phyloP scores from a whole-genome alignment of 495 filamentous ascomycete genomes.

The Xanthoparmelia taractica region DNA sequence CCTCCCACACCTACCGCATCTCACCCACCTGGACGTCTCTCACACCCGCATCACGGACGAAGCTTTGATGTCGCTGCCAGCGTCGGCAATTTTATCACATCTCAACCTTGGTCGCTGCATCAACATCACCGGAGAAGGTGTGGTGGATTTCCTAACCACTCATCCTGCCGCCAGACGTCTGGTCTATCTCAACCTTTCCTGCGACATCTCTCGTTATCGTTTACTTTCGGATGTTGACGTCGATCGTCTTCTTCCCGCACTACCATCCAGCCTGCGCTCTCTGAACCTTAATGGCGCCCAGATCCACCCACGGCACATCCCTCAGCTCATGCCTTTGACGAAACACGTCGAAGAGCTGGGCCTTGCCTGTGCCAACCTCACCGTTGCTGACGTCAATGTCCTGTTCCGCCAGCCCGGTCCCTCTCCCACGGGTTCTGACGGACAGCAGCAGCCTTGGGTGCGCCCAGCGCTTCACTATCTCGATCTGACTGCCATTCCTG shows the following conservation, averaged over 20 bases:
- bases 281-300: slow-evolving; percentile 71
- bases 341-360: slow-evolving; percentile 77
- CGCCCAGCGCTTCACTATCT: slow-evolving; percentile 67
- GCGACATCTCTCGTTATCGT: slow-evolving; percentile 65
- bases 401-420: slow-evolving; percentile 35
- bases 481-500: slow-evolving; percentile 55
- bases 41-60: slow-evolving; percentile 71
- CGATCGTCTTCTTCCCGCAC: slow-evolving; percentile 54
- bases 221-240: slow-evolving; percentile 61
- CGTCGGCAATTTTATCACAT: slow-evolving; percentile 67
- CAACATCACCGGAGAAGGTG: slow-evolving; percentile 53
- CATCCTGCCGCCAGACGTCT: slow-evolving; percentile 64
- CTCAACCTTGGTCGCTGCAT: slow-evolving; percentile 73
- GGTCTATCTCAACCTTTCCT: slow-evolving; percentile 67
- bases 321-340: slow-evolving; percentile 58
- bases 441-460: slow-evolving; percentile 37
- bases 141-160: slow-evolving; percentile 64
- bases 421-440: slow-evolving; percentile 13
- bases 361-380: slow-evolving; percentile 58
- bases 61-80: slow-evolving; percentile 63
- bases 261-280: slow-evolving; percentile 62
- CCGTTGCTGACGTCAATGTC: slow-evolving; percentile 54
- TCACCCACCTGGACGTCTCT: slow-evolving; percentile 75
- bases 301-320: slow-evolving; percentile 57
- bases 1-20: slow-evolving; percentile 57